Percentiles rank a stretch among this genome's conserved stretches.
phyloP scores from a whole-genome alignment of 78 protist genomes.

The Polysphondylium violaceum region DNA sequence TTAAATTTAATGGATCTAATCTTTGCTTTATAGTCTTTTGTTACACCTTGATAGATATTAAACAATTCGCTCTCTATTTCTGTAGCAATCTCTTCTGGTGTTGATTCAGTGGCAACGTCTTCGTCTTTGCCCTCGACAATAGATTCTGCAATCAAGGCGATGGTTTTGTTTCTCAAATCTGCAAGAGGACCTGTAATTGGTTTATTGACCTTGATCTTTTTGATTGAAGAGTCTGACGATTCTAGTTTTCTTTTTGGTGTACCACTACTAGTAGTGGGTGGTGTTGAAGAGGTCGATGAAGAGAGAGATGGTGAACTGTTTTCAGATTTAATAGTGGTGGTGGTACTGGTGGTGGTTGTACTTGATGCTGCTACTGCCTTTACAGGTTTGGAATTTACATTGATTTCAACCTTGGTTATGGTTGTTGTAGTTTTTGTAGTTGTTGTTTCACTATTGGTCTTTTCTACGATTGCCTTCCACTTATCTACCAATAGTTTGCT shows the following conservation, averaged over 20 bases:
- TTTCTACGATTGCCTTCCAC: slow-evolving; percentile 34
- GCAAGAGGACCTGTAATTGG: neutral
- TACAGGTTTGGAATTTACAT: neutral
- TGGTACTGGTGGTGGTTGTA: neutral
- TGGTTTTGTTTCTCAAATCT: slow-evolving; percentile 6
- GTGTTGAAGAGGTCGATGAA: neutral
- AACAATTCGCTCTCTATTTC: slow-evolving; percentile 17
- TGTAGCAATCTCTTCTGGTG: slow-evolving; percentile 25
- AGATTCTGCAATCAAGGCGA: slow-evolving; percentile 25
- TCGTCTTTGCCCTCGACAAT: neutral
- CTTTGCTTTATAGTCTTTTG: slow-evolving; percentile 30
- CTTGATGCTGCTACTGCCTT: neutral
- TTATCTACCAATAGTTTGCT: neutral
- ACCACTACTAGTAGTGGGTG: slow-evolving; percentile 5
- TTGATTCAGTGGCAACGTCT: neutral
- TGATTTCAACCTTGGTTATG: neutral
- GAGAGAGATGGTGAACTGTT: neutral
- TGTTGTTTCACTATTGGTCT: neutral
- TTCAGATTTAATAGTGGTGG: neutral
- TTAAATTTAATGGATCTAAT: slow-evolving; percentile 47
- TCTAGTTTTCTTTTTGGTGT: neutral
- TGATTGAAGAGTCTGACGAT: neutral
- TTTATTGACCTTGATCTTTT: neutral
- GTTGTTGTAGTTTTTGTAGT: neutral
- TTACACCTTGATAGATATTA: slow-evolving; percentile 4